Percentiles rank a stretch among this genome's conserved stretches.
Evolutionary conservation across 2,329 filamentous ascomycete genomes (phyloP).

Genomic region (Xylaria sp.): DNA sequence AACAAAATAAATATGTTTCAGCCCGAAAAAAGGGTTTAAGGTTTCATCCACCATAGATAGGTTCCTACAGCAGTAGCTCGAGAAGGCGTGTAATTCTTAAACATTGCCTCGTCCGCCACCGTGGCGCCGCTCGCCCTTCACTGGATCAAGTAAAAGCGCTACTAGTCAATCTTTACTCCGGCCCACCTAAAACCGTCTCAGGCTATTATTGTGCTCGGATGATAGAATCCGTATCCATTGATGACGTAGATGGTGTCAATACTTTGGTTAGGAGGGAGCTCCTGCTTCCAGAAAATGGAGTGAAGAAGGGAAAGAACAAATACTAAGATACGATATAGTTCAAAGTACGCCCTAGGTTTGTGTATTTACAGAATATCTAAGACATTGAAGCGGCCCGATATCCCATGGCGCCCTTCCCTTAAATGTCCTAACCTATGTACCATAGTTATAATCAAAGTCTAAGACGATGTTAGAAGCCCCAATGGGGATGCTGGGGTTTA

Average conservation of each 20-base stretch:
- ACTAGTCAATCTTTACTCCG: neutral
- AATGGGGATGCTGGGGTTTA: no score
- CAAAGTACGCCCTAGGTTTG: no score
- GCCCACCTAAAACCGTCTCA: neutral
- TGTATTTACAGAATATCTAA: no score
- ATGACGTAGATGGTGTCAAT: neutral
- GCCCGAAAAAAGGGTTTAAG: neutral
- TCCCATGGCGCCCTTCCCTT: no score
- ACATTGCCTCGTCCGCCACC: conserved; percentile 17
- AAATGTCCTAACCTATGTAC: no score
- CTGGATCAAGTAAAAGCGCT: neutral
- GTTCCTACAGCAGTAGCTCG: neutral
- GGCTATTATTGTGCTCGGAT: neutral
- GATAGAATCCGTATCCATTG: neutral
- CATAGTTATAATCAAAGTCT: no score
- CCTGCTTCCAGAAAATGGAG: neutral
- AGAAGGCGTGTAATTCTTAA: neutral
- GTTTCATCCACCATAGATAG: neutral
- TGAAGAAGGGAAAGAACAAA: neutral
- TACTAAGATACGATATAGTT: neutral
- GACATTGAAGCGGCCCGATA: no score
- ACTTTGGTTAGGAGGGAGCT: neutral
- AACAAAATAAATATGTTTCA: conserved; percentile 17
- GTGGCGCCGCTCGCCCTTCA: neutral
- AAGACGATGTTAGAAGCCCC: no score